Conservation (phyloP, 768 basidiomycete genomes). For the Antrodiella citrinella region DNA sequence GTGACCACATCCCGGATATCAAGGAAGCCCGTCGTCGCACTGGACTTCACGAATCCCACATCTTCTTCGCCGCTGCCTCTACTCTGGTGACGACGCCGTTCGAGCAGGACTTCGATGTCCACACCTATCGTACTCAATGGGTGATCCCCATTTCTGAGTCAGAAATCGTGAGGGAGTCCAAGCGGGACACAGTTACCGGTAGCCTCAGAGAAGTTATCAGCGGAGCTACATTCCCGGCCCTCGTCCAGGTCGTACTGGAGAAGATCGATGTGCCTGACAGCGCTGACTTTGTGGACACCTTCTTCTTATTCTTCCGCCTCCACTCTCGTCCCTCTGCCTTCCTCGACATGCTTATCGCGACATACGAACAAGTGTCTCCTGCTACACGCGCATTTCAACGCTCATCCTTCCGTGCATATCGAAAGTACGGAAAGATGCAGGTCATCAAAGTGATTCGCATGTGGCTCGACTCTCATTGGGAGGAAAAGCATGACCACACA, state of each 20-base stretch:
- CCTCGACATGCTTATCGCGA: constrained; percentile 33
- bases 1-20: neutral
- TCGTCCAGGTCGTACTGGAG: neutral
- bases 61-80: neutral
- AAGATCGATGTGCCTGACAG: neutral
- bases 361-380: constrained; percentile 38
- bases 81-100: neutral
- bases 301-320: constrained; percentile 68
- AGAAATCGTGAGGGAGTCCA: neutral
- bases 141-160: neutral
- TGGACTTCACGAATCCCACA: neutral
- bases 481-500: constrained; percentile 16
- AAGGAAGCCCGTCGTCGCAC: neutral
- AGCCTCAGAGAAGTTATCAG: neutral
- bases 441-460: constrained; percentile 51
- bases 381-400: constrained; percentile 10
- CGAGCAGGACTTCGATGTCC: neutral
- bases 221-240: neutral
- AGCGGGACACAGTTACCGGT: neutral
- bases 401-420: constrained; percentile 14
- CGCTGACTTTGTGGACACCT: constrained; percentile 36
- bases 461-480: constrained; percentile 74
- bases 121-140: neutral
- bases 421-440: constrained; percentile 39
- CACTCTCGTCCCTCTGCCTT: constrained; percentile 47